Base-by-base conservation (phyloP, 148 eudicot species). In the Rhododendron ovatum region DNA sequence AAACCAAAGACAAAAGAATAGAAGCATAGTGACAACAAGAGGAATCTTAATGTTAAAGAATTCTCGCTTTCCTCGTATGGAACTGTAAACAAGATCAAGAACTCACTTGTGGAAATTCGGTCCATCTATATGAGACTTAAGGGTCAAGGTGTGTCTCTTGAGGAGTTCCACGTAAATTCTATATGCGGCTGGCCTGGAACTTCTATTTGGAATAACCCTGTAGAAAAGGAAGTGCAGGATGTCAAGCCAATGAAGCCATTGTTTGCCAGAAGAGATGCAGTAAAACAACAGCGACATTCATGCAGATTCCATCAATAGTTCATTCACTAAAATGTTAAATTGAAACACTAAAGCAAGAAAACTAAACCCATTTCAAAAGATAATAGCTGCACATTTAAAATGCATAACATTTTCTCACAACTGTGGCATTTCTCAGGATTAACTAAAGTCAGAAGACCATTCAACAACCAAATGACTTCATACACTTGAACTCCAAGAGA, bases 161-260 rank as follows among this genome's bases (percentile, higher is more conserved):
- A 97, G 78, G 69, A 97, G 95, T 88, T 97, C 99, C 98, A 97
- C 89, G 81, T 97, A 97, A 84, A 97, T 92, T 89, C 98, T 95
- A 86, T 90, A 97, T 86, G 95, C 95, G 47, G 98, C 88, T 67
- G 98, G 98, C 76, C 89, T 88, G 51, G 93, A 90, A 89, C 84
- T 88, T 82, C 99, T 94, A 87, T 85, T 91, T 85, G 98, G 95
- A 88, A 95, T 91, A 85, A 95, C 94, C 95, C 99, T 97, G 94
- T 69, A 71, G 82, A 81, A 83, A 43, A 85, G 20, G 15, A 43
- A 80, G 10, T 18, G 39, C 48, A 76, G 11, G 11, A 76, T 59
- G 77, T 80, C 51, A 73, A 10, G n/a, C 83, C 67, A 79, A 8
- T 61, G 11, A 71, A 10, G 24, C 80, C 69, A 79, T 15, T 61